These are phyloP conservation scores for Tylopilus sp. DNA, from an alignment of 1,284 basidiomycete genomes.

Conservation along the genomic window DNA sequence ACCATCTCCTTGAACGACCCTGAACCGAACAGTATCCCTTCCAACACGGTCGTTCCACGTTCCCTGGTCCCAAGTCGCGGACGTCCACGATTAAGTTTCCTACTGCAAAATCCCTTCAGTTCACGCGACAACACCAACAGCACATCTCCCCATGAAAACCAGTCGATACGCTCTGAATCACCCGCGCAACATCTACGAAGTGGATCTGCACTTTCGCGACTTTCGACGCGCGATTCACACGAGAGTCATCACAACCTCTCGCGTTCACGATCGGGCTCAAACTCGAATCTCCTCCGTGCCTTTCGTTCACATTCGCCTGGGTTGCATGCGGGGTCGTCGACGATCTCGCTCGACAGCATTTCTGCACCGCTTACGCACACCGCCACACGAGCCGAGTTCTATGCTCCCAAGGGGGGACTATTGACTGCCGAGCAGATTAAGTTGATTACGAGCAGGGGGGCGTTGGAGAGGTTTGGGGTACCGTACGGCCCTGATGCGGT, in stretches of 20 bases:
- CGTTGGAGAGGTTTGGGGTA: conserved; percentile 45
- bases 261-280: conserved; percentile 33
- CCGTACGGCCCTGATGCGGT: conserved; percentile 50
- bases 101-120: conserved; percentile 22
- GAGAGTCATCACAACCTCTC: conserved; percentile 13
- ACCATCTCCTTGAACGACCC: conserved; percentile 12
- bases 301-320: conserved; percentile 20
- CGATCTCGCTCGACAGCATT: conserved; percentile 44
- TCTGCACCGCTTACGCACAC: conserved; percentile 50
- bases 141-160: neutral
- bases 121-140: neutral
- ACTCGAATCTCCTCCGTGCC: conserved; percentile 27
- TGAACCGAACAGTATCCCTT: neutral
- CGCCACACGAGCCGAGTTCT: conserved; percentile 44
- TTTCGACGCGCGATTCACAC: conserved; percentile 28
- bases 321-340: conserved; percentile 37
- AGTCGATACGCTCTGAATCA: conserved; percentile 8
- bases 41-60: neutral
- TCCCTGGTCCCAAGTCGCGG: neutral
- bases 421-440: conserved; percentile 49
- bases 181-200: conserved; percentile 12
- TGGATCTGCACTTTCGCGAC: conserved; percentile 20
- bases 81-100: conserved; percentile 28
- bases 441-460: conserved; percentile 45
- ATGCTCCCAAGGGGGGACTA: conserved; percentile 45